Base-by-base conservation (phyloP, 176 grass and related monocot genomes). In the Triticum dicoccoides region DNA sequence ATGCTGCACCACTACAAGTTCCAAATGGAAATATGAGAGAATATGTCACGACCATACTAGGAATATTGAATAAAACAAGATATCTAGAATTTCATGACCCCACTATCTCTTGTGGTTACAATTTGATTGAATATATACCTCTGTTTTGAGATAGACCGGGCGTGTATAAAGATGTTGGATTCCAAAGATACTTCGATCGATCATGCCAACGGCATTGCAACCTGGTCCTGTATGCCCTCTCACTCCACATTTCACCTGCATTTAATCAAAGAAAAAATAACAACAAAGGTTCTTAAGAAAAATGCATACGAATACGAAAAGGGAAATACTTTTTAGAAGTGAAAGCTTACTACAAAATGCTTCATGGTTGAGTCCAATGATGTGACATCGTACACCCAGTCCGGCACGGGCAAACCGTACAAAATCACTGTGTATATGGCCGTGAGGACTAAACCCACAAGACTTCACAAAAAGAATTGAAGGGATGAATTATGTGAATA, bases 121-220 rank as follows among this genome's bases (percentile, higher is more conserved):
- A 7, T 25, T 38, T 14, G 13, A 4, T 12, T 41, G 13, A 9
- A 27, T 32, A 2, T 37, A 52, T 82, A 97, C 95, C 85, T 70
- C 35, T 47, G 89, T 88, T 88, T 82, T 88, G 10, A 88, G 82
- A 73, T 97, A 97, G 84, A 90, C 91, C 0, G 95, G 90, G 30
- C 33, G 86, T 69, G 66, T 85, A 34, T 97, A 94, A 11, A 97
- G 73, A 91, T 97, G 95, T 38, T 91, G 81, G 35, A 97, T 79
- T 42, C 95, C 89, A 54, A 97, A 80, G 2, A 97, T 45, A 90
- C 58, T 35, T 20, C 89, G 91, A 39, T 97, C 95, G 4, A 95
- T 83, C 95, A 91, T 87, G 51, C 88, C 91, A 37, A 90, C 92
- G 20, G 80, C 91, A 59, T 97, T 97, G 82, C 95, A 97, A 59